Percentiles rank a stretch among this genome's conserved stretches.
Evolutionary conservation across 345 rosid genomes (phyloP).

Genomic region (Gossypium bickii): DNA sequence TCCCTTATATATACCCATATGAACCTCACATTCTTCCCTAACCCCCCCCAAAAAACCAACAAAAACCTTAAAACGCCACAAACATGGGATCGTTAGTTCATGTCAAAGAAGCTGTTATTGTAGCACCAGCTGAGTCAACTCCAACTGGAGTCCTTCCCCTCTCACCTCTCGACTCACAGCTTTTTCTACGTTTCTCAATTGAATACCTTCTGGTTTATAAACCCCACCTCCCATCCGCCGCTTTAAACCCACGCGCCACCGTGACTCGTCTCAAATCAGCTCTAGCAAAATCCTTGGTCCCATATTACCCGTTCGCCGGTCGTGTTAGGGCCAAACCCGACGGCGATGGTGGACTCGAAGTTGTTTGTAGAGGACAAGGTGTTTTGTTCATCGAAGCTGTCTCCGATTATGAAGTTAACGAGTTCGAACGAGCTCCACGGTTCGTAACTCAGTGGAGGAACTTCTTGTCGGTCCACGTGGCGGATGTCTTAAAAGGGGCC

Average conservation of each 20-base stretch:
- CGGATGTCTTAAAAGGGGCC: conserved; percentile 68
- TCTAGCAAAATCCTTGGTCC: conserved; percentile 51
- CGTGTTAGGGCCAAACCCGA: conserved; percentile 51
- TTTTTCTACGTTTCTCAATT: conserved; percentile 75
- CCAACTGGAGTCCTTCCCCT: conserved; percentile 56
- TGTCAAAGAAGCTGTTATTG: conserved; percentile 48
- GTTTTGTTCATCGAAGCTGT: conserved; percentile 59
- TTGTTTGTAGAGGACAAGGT: conserved; percentile 66
- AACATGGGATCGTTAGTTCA: conserved; percentile 46
- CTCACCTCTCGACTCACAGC: conserved; percentile 86
- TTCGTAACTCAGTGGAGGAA: conserved; percentile 68
- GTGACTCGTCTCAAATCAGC: conserved; percentile 50
- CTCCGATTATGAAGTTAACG: conserved; percentile 35
- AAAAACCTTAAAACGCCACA: neutral
- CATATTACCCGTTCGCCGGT: conserved; percentile 81
- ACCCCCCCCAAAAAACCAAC: neutral
- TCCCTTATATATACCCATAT: conserved; percentile 14
- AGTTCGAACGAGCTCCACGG: conserved; percentile 52
- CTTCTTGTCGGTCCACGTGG: conserved; percentile 51
- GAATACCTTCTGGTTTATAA: conserved; percentile 67
- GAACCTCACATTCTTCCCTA: conserved; percentile 16
- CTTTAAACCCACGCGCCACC: conserved; percentile 24
- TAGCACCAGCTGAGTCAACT: conserved; percentile 63
- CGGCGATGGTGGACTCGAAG: conserved; percentile 45
- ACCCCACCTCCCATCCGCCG: neutral